Percentiles rank a stretch among this genome's conserved stretches.
Conservation (phyloP, 768 basidiomycete species). For the Amanita thiersii region DNA sequence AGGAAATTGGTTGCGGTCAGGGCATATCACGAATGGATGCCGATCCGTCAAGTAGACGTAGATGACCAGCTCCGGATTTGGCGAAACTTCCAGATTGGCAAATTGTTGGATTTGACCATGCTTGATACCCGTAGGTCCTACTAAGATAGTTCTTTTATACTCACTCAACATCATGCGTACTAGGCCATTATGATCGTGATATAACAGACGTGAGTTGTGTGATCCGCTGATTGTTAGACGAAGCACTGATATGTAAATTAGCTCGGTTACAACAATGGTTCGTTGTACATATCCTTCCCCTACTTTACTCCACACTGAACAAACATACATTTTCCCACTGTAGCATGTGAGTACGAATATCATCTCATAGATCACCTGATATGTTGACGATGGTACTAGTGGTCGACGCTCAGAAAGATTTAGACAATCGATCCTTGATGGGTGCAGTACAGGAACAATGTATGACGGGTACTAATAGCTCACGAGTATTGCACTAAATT, state of each 20-base stretch:
- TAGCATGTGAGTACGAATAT: too few relatives aligned
- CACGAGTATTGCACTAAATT: conserved; percentile 1
- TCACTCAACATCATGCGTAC: neutral
- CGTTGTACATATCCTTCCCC: too few relatives aligned
- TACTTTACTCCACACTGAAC: too few relatives aligned
- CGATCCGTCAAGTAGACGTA: conserved; percentile 47
- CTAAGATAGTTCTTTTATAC: neutral
- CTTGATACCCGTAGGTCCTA: conserved; percentile 45
- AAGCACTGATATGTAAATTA: too few relatives aligned
- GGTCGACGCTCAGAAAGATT: conserved; percentile 33
- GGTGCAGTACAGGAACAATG: conserved; percentile 48
- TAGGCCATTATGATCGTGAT: conserved; percentile 48
- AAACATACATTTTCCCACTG: too few relatives aligned
- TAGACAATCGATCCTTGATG: conserved; percentile 43
- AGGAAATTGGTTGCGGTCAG: conserved; percentile 50
- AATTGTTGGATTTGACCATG: conserved; percentile 52
- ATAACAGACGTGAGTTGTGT: conserved; percentile 39
- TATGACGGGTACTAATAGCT: conserved; percentile 13
- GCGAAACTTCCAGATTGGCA: conserved; percentile 58
- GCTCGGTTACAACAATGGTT: too few relatives aligned
- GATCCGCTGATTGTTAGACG: too few relatives aligned
- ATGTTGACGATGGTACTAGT: too few relatives aligned
- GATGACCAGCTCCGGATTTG: conserved; percentile 52
- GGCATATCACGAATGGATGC: conserved; percentile 58
- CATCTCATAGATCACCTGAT: too few relatives aligned